Evolutionary conservation across 2,329 filamentous ascomycete species (phyloP).

Genomic region (Fonsecaea multimorphosa): DNA sequence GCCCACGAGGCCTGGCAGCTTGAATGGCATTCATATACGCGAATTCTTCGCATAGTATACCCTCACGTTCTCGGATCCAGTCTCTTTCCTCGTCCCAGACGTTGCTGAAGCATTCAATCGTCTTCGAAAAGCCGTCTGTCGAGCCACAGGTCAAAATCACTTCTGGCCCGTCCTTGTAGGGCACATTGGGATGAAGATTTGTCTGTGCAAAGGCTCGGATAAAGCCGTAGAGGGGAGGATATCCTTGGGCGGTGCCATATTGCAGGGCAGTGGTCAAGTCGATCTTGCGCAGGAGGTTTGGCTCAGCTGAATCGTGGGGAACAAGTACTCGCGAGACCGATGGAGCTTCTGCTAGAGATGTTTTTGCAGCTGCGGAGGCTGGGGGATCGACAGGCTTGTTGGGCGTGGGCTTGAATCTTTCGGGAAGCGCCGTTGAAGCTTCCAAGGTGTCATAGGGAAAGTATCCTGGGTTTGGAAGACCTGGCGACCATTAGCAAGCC

Average conservation of each 20-base stretch:
- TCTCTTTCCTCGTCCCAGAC: conserved; percentile 74
- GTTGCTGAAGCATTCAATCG: conserved; percentile 75
- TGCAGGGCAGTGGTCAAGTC: conserved; percentile 83
- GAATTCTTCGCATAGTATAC: conserved; percentile 78
- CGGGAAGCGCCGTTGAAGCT: conserved; percentile 74
- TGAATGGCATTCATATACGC: conserved; percentile 79
- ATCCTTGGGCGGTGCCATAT: conserved; percentile 83
- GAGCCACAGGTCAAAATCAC: conserved; percentile 80
- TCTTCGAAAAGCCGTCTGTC: conserved; percentile 84
- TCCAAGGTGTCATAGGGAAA: conserved; percentile 93
- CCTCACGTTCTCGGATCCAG: conserved; percentile 72
- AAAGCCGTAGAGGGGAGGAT: conserved; percentile 78
- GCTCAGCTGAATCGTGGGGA: conserved; percentile 68
- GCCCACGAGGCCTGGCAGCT: conserved; percentile 68
- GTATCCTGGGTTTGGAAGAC: conserved; percentile 78
- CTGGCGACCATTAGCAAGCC: conserved; percentile 51
- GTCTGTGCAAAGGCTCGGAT: conserved; percentile 78
- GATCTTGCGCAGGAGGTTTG: conserved; percentile 71
- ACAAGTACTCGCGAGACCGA: conserved; percentile 67
- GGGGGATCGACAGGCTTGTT: conserved; percentile 63
- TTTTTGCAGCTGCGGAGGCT: conserved; percentile 45
- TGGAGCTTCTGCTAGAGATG: conserved; percentile 45
- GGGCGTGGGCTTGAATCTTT: conserved; percentile 74
- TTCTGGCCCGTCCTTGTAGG: conserved; percentile 77
- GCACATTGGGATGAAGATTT: conserved; percentile 78